A percentile compares a stretch with the other conserved stretches of the same genome.
These are phyloP conservation scores for Aspergillus indologenus DNA, from an alignment of 495 filamentous ascomycete genomes.

Conservation along the genomic window DNA sequence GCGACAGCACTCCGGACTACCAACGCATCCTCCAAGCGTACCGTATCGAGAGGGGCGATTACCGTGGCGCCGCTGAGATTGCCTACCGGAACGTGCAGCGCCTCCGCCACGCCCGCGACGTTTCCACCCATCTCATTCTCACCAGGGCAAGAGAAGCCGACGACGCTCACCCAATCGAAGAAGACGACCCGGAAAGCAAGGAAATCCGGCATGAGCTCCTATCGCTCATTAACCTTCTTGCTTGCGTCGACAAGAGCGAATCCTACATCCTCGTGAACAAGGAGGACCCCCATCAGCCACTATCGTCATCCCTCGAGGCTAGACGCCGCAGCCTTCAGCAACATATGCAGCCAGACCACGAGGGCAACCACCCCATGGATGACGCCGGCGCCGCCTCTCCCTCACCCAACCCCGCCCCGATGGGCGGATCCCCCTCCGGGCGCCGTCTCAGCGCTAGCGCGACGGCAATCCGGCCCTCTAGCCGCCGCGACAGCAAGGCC, in stretches of 20 bases:
- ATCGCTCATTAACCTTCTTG: constrained; percentile 81
- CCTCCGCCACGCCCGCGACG: constrained; percentile 49
- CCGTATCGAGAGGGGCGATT: constrained; percentile 78
- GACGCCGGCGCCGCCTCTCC: constrained; percentile 25
- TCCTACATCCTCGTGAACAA: constrained; percentile 64
- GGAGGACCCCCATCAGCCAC: constrained; percentile 20
- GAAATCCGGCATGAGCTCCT: constrained; percentile 65
- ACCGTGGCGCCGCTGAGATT: constrained; percentile 80
- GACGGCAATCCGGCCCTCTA: constrained; percentile 7
- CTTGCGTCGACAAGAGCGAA: constrained; percentile 76
- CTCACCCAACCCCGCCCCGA: constrained; percentile 4
- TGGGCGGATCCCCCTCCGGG: constrained; percentile 8
- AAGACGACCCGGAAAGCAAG: constrained; percentile 53
- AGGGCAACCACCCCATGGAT: constrained; percentile 45
- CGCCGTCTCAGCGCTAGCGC: constrained; percentile 13
- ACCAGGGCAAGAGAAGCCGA: constrained; percentile 43
- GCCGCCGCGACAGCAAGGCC: constrained; percentile 27
- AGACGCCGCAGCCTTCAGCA: constrained; percentile 26
- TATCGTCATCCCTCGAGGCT: constrained; percentile 5
- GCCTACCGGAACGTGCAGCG: constrained; percentile 64
- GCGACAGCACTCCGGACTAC: constrained; percentile 48
- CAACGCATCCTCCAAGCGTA: constrained; percentile 86
- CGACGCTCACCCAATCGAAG: constrained; percentile 50
- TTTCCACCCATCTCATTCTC: constrained; percentile 42
- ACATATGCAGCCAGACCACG: constrained; percentile 38